A percentile compares a stretch with the other conserved stretches of the same genome.
Conservation (phyloP, 2,329 filamentous ascomycete species). For the Metarhizium guizhouense region DNA sequence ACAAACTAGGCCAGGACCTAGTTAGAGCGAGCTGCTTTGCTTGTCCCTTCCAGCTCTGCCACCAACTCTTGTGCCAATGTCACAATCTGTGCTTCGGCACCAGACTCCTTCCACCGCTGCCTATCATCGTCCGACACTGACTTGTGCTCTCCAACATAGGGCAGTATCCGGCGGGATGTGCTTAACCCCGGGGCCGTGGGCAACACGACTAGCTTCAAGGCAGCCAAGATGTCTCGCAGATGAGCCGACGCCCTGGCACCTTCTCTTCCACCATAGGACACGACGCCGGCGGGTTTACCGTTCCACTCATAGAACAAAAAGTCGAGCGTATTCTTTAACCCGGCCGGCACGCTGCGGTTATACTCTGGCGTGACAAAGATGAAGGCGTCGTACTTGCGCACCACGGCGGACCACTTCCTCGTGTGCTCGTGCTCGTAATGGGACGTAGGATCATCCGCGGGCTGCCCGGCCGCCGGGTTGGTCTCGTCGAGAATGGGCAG, state of each 20-base stretch:
- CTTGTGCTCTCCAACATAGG: background rate
- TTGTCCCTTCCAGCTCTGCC: too few relatives aligned
- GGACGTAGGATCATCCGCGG: conserved; percentile 13
- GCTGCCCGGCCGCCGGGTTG: conserved; percentile 28
- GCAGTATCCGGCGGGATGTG: background rate
- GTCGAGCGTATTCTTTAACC: conserved; percentile 53
- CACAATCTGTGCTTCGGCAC: background rate
- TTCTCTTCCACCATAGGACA: conserved; percentile 43
- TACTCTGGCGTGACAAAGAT: conserved; percentile 46
- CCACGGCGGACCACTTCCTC: conserved; percentile 8
- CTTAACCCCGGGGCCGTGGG: background rate
- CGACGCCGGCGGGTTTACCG: conserved; percentile 42
- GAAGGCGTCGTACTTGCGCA: conserved; percentile 19
- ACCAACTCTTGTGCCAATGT: background rate
- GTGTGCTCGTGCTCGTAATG: conserved; percentile 30
- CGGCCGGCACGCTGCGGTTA: conserved; percentile 45
- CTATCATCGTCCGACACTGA: background rate
- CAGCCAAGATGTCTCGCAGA: background rate
- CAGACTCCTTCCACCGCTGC: background rate
- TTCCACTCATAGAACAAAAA: conserved; percentile 51
- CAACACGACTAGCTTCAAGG: background rate
- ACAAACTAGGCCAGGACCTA: too few relatives aligned
- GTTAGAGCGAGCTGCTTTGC: too few relatives aligned
- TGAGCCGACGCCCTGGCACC: conserved; percentile 17
- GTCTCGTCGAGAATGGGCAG: conserved; percentile 38